phyloP scores from a whole-genome alignment of 257 asterid genomes.

The Fraxinus cuspidata region DNA sequence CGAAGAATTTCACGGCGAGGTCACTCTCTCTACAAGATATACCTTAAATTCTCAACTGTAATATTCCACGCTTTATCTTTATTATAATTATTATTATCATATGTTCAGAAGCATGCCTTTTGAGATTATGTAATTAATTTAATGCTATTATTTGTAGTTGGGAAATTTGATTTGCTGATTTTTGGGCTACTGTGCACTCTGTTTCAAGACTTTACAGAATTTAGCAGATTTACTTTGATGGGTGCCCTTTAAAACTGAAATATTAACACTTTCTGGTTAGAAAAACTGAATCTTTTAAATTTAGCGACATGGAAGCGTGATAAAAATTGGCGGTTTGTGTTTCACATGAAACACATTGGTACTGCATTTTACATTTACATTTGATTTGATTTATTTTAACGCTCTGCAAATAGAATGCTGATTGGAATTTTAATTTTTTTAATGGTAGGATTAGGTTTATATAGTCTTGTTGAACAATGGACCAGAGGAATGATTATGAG shows the following conservation, averaged over 20 bases:
- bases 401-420: constrained; percentile 10
- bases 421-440: constrained; percentile 8
- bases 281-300: not conserved
- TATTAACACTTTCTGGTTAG: not conserved
- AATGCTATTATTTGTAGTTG: constrained; percentile 20
- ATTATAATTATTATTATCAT: not conserved
- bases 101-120: constrained; percentile 12
- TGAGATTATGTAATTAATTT: constrained; percentile 23
- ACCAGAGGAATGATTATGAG: constrained; percentile 62
- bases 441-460: constrained; percentile 17
- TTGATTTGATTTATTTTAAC: constrained; percentile 22
- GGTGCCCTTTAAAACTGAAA: constrained; percentile 21
- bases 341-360: not conserved
- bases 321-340: not conserved
- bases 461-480: constrained; percentile 40
- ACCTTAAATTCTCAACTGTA: constrained; percentile 23
- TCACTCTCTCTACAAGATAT: constrained; percentile 5
- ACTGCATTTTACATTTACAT: constrained; percentile 14
- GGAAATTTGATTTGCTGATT: not conserved
- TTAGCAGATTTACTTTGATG: constrained; percentile 19
- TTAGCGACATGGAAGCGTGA: not conserved
- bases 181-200: constrained; percentile 5
- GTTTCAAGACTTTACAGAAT: constrained; percentile 11
- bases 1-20: constrained; percentile 25
- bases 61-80: not conserved